Evolutionary conservation across 495 filamentous ascomycete species (phyloP).

Genomic region (Aeminium ludgeri): DNA sequence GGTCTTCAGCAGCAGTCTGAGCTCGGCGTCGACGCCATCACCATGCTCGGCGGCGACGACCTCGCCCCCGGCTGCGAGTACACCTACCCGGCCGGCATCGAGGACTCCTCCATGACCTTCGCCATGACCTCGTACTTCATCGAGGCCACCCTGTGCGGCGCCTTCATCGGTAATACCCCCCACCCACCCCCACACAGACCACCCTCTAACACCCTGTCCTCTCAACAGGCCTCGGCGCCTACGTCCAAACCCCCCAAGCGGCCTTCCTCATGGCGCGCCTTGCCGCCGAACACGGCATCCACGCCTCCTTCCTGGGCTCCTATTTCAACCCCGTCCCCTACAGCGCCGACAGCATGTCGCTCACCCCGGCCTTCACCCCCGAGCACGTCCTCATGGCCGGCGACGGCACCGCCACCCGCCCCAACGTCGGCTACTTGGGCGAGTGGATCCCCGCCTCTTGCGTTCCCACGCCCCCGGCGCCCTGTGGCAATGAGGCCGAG

Average conservation of each 20-base stretch:
- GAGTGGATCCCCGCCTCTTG: neutral
- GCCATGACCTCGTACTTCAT: neutral
- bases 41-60: neutral
- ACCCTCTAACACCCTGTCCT: no score
- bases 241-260: neutral
- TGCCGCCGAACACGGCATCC: neutral
- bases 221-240: neutral
- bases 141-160: neutral
- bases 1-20: neutral
- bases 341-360: neutral
- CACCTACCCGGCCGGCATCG: neutral
- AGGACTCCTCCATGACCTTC: neutral
- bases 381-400: neutral
- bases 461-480: neutral
- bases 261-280: neutral
- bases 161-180: conserved; percentile 1
- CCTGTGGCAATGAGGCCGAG: no score
- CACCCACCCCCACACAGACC: no score
- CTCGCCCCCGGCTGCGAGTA: neutral
- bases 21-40: neutral
- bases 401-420: neutral
- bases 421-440: neutral
- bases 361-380: neutral
- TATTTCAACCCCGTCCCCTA: neutral
- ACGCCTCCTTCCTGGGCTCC: neutral